Base-by-base conservation (phyloP, 352 stramenopile genomes). In the Phytophthora sansomeana region DNA sequence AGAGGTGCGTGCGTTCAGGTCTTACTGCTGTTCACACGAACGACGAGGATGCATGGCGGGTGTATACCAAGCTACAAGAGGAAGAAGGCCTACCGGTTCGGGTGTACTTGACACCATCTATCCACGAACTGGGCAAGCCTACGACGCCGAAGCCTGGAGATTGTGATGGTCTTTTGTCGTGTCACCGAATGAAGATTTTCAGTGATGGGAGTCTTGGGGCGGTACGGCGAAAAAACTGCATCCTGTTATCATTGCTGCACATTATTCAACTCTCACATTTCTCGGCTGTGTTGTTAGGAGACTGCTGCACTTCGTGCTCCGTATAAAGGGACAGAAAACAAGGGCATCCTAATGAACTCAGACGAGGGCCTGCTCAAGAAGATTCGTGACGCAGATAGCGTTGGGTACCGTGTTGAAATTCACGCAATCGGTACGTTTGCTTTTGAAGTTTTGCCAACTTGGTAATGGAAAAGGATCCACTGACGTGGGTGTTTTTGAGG, bases 151-250 rank as follows among this genome's bases (percentile, higher is more conserved):
- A 67, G 30, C 57, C 82, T n/a, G 77, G 74, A 4, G 69, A 70
- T 19, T 72, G 67, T 10, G 58, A 82, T 21, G 81, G 76, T 1
- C 66, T 97, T 28, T 47, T 97, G 11, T 85, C 78, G 7, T 95
- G 89, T 50, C 83, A 96, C 49, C 86, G 91, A 24, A 81, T 97
- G 60, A 97, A 97, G 61, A 77, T 97, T 44, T 97, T 96, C 52
- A 87, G 82, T 9, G 91, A 97, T 50, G 91, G 91, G 13, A 94
- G 87, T 26, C 83, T 97, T 17, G 90, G 90, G 24, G 89, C 91
- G 17, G 86, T 93, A 80, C n/a, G 66, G 43, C 11, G 16, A 13
- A 32, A 56, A 24, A 24, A 24, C 21, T 24, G 21, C 21, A 24
- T 24, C 21, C 3, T 24, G 21, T 1, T 24, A 39, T 39, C 33